Conservation (phyloP, 1,139 yeast genomes). For the Nakaseomyces kungkrabaensis region DNA sequence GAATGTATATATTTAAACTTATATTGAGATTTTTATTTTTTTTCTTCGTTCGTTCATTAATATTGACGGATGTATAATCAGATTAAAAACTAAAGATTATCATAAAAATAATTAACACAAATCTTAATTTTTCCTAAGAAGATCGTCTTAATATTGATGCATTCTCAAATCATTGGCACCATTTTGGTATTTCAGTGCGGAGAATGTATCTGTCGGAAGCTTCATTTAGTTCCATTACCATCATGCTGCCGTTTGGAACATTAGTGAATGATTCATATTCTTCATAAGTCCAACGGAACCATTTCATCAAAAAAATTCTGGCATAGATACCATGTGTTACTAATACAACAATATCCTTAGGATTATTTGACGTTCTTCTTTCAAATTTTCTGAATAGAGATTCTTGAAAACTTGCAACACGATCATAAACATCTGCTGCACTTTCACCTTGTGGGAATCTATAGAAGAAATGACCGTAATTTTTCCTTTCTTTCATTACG, state of each 20-base stretch:
- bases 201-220: conserved; percentile 39
- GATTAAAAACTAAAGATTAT: no score
- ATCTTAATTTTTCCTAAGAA: no score
- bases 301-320: conserved; percentile 79
- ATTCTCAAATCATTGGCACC: not conserved
- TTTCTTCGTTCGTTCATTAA: no score
- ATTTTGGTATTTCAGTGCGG: conserved; percentile 46
- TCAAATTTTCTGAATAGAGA: conserved; percentile 73
- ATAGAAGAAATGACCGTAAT: conserved; percentile 86
- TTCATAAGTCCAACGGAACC: conserved; percentile 90
- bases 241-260: conserved; percentile 73
- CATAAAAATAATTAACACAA: no score
- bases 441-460: conserved; percentile 89
- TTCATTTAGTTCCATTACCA: conserved; percentile 57
- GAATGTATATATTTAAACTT: no score
- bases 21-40: no score
- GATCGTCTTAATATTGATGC: no score
- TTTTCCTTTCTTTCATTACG: conserved; percentile 71
- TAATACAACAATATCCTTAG: conserved; percentile 50
- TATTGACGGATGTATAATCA: no score
- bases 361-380: conserved; percentile 17
- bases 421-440: conserved; percentile 89
- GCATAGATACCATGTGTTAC: conserved; percentile 95
- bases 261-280: conserved; percentile 74
- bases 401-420: conserved; percentile 84